Evolutionary conservation across 2,329 filamentous ascomycete species (phyloP).

Genomic region (Fulvia fulva): DNA sequence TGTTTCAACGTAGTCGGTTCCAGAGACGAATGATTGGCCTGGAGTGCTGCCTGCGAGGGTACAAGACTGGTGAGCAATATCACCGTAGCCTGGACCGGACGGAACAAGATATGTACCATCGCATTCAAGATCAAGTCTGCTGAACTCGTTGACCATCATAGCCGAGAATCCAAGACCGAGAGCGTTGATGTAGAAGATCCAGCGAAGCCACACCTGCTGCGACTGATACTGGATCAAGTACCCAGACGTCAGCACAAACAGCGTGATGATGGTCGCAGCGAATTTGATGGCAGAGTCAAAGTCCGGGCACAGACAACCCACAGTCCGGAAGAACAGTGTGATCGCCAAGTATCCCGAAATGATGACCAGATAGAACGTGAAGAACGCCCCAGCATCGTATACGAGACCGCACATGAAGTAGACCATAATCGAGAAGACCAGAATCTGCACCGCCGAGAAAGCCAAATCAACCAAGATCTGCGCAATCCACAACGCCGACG

Average conservation of each 20-base stretch:
- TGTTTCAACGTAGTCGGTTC: slow-evolving; percentile 63
- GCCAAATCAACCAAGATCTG: slow-evolving; percentile 72
- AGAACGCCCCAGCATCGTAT: slow-evolving; percentile 70
- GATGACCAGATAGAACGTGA: slow-evolving; percentile 63
- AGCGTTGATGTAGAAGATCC: slow-evolving; percentile 74
- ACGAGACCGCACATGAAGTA: slow-evolving; percentile 74
- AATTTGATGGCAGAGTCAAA: slow-evolving; percentile 83
- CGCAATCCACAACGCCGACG: slow-evolving; percentile 76
- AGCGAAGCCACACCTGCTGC: slow-evolving; percentile 71
- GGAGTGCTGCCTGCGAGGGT: slow-evolving; percentile 68
- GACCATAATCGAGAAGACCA: slow-evolving; percentile 69
- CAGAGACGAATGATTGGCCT: slow-evolving; percentile 61
- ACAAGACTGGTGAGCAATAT: slow-evolving; percentile 75
- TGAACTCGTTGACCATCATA: slow-evolving; percentile 86
- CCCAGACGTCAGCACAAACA: slow-evolving; percentile 77
- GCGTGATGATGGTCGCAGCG: slow-evolving; percentile 71
- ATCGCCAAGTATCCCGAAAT: slow-evolving; percentile 49
- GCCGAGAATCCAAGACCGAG: slow-evolving; percentile 71
- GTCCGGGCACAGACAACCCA: slow-evolving; percentile 71
- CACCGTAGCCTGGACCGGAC: slow-evolving; percentile 62
- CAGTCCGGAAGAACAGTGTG: slow-evolving; percentile 72
- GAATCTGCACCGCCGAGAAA: slow-evolving; percentile 66
- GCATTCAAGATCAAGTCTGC: slow-evolving; percentile 64
- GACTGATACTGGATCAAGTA: slow-evolving; percentile 78
- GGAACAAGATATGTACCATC: slow-evolving; percentile 66